Percentiles rank a stretch among this genome's conserved stretches.
These are phyloP conservation scores for Crotalaria pallida DNA, from an alignment of 306 rosid species.

Conservation along the genomic window DNA sequence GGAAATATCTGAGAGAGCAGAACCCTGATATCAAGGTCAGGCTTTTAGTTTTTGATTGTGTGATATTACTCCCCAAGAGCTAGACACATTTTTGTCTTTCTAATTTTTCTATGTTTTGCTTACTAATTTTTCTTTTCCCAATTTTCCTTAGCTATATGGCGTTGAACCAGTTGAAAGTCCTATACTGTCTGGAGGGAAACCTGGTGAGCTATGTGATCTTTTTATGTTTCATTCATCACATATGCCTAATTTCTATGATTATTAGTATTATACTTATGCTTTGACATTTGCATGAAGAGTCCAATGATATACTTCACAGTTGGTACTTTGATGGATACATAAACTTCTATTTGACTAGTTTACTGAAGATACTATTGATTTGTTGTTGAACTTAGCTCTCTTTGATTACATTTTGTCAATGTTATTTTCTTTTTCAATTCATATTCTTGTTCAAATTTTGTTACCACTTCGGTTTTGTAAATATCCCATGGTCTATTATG, in stretches of 20 bases:
- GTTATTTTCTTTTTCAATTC: neutral
- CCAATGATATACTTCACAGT: neutral
- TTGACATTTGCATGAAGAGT: neutral
- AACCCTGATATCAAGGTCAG: constrained; percentile 76
- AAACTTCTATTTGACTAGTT: neutral
- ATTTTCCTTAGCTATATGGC: constrained; percentile 57
- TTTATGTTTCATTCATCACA: neutral
- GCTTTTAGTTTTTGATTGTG: constrained; percentile 6
- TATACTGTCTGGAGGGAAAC: constrained; percentile 78
- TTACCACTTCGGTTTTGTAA: neutral
- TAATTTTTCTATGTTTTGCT: neutral
- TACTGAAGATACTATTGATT: neutral
- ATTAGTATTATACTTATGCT: neutral
- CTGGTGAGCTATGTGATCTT: constrained; percentile 48
- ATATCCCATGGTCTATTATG: neutral
- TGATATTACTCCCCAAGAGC: neutral
- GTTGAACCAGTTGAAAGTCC: constrained; percentile 92
- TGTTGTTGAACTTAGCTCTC: neutral
- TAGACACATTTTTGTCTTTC: neutral
- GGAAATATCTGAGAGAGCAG: constrained; percentile 82
- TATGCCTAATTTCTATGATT: neutral
- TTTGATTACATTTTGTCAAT: neutral
- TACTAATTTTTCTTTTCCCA: neutral
- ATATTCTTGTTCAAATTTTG: neutral
- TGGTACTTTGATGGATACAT: neutral